Base-by-base conservation (phyloP, 805 yeast genomes). In the Suhomyces kilbournensis region DNA sequence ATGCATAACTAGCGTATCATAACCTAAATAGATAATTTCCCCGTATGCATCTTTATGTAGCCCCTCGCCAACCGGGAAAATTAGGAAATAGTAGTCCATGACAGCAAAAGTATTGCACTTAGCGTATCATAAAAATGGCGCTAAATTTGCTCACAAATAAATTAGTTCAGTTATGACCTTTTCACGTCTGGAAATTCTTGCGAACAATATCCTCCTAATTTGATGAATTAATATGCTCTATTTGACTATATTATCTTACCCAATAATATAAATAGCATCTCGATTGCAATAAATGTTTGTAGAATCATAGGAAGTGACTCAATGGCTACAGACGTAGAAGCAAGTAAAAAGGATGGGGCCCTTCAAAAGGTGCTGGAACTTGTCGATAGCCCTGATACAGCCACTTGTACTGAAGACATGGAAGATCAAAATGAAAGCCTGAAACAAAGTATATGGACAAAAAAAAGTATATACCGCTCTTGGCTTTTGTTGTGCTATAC, bases 401-500 rank as follows among this genome's bases (percentile, higher is more conserved):
- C 20, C 3, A 38, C 22, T 9, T 19, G 23, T 8, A 2, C 17
- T 17, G 44, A 32, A 14, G 48, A 49, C n/a, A 7, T 15, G 12
- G 52, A 49, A 49, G 22, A 49, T 7, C 47, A 47, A 17, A 28
- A 45, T 22, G 35, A 32, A 9, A 15, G 4, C 3, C 23, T 43
- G 32, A 7, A 15, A 44, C 20, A 50, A 26, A 39, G 48, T 15
- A 48, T 57, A 6, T 65, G 67, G 66, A 52, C 49, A 17, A 56
- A 55, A 44, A 61, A 56, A 42, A 54, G 58, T 4, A 54, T 60
- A 5, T 68, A 56, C 48, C 49, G 67, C 20, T 56, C 72, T 12
- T 74, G 79, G 79, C 57, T 74, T 2, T 57, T 71, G 5, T 52
- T 74, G 6, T 72, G 77, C 52, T 74, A 66, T 54, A 59, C 73